Percentiles rank a stretch among this genome's conserved stretches.
Evolutionary conservation across 352 stramenopile genomes (phyloP).

Genomic region (Plasmopara halstedii): DNA sequence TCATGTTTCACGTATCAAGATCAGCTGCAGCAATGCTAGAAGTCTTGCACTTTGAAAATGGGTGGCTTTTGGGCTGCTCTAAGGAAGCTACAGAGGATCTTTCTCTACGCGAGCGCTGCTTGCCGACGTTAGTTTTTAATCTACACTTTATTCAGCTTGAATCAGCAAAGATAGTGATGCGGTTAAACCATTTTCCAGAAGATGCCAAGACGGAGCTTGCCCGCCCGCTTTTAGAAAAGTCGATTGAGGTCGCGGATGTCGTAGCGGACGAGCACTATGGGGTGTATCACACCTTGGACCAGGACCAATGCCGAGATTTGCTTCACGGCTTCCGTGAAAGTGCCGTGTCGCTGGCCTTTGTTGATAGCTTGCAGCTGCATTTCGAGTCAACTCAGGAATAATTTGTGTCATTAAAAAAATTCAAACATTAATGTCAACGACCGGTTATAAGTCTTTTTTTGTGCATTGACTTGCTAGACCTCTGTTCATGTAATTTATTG

Average conservation of each 20-base stretch:
- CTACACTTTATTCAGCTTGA: slow-evolving; percentile 75
- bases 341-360: slow-evolving; percentile 48
- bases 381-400: slow-evolving; percentile 20
- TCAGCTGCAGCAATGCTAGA: slow-evolving; percentile 47
- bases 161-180: slow-evolving; percentile 60
- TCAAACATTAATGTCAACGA: slow-evolving; percentile 7
- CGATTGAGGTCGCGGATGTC: slow-evolving; percentile 64
- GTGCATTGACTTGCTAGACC: too few relatives aligned
- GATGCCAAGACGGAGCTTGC: slow-evolving; percentile 49
- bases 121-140: slow-evolving; percentile 63
- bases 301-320: slow-evolving; percentile 59
- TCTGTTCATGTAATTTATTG: too few relatives aligned
- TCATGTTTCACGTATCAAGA: slow-evolving; percentile 70
- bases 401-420: slow-evolving; percentile 24
- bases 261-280: slow-evolving; percentile 73
- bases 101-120: slow-evolving; percentile 39
- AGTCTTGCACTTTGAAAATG: slow-evolving; percentile 72
- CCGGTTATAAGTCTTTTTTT: slow-evolving; percentile 11
- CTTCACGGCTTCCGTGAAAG: slow-evolving; percentile 63
- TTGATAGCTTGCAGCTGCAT: slow-evolving; percentile 28
- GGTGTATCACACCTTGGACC: slow-evolving; percentile 49
- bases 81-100: slow-evolving; percentile 36
- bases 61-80: slow-evolving; percentile 56
- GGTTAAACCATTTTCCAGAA: slow-evolving; percentile 58
- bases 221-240: slow-evolving; percentile 57